Evolutionary conservation across 495 filamentous ascomycete species (phyloP).

Genomic region (Penicillium ochrochloron): DNA sequence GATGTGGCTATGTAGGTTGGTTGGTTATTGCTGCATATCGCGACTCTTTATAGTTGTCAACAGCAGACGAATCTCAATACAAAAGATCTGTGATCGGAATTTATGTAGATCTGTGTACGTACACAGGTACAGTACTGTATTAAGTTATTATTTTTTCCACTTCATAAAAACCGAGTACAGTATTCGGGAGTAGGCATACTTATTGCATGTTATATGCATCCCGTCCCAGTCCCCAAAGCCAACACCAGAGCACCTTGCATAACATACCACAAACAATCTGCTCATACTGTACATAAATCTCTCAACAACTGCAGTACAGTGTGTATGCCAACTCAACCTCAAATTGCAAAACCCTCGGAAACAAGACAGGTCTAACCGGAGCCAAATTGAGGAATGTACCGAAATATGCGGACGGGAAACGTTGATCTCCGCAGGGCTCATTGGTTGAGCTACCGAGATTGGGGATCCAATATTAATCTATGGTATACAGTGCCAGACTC

Average conservation of each 20-base stretch:
- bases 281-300: background rate
- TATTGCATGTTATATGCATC: background rate
- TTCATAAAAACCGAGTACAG: background rate
- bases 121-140: background rate
- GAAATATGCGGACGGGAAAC: conserved; percentile 1
- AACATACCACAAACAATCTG: background rate
- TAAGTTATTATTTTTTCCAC: too few species aligned
- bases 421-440: conserved; percentile 13
- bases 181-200: background rate
- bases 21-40: background rate
- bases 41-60: background rate
- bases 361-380: background rate
- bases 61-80: too few species aligned
- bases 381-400: conserved; percentile 14
- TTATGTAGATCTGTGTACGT: background rate
- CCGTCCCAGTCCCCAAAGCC: background rate
- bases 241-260: background rate
- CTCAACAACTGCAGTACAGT: background rate
- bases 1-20: background rate
- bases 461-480: conserved; percentile 8
- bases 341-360: background rate
- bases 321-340: too few species aligned
- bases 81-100: too few species aligned
- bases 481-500: too few species aligned
- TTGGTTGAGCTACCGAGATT: conserved; percentile 7